These are phyloP conservation scores for Vachellia pachyceras DNA, from an alignment of 306 rosid species.

Conservation along the genomic window DNA sequence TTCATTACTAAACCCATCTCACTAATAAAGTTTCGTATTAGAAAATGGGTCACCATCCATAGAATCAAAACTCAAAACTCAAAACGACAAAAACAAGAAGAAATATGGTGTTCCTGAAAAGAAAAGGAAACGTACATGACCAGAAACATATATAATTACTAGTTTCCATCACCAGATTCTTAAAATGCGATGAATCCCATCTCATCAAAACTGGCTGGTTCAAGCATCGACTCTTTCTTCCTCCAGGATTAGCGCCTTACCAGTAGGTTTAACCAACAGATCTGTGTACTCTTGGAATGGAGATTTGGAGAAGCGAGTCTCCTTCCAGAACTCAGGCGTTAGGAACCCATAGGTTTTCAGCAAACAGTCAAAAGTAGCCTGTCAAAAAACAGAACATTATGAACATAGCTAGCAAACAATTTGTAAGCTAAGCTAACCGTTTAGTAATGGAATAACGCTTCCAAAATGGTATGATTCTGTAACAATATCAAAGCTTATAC, in stretches of 20 bases:
- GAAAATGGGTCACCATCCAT: not conserved
- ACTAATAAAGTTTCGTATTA: not conserved
- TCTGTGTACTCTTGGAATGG: constrained; percentile 80
- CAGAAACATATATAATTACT: constrained; percentile 3
- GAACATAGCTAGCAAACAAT: not conserved
- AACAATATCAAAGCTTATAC: not conserved
- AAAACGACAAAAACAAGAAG: not conserved
- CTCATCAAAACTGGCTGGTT: constrained; percentile 19
- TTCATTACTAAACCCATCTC: not conserved
- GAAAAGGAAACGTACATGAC: not conserved
- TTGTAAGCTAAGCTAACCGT: not conserved
- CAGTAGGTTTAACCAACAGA: constrained; percentile 59
- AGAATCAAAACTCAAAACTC: not conserved
- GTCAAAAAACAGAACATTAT: constrained; percentile 10
- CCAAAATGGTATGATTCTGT: not conserved
- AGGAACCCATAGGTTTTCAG: constrained; percentile 68
- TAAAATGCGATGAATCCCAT: not conserved
- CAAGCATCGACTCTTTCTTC: constrained; percentile 54
- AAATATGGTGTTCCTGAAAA: not conserved
- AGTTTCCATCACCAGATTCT: not conserved
- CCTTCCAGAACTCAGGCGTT: constrained; percentile 73
- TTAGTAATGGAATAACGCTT: too few relatives aligned
- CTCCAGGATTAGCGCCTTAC: constrained; percentile 54
- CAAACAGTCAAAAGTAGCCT: constrained; percentile 73
- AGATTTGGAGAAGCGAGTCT: constrained; percentile 68